phyloP scores from a whole-genome alignment of 768 basidiomycete species.

The Phlebiopsis flavidoalba region DNA sequence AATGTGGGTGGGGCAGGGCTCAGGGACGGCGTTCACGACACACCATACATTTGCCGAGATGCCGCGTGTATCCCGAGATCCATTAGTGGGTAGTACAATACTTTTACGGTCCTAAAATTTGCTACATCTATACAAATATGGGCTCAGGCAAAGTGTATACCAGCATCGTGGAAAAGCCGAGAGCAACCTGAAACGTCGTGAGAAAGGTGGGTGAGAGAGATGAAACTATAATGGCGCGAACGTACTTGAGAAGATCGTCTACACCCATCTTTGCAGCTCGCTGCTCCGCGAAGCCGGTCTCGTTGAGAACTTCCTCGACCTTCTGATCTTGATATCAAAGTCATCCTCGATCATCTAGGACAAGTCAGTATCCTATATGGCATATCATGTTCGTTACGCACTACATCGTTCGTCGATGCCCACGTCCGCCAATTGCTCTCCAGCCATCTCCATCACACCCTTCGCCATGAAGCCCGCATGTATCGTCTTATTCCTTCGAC shows the following conservation, averaged over 20 bases:
- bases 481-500: conserved; percentile 83
- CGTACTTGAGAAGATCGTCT: conserved; percentile 85
- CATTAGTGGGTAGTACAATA: background rate
- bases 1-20: too few species aligned
- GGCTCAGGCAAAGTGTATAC: conserved; percentile 64
- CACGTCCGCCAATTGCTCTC: conserved; percentile 92
- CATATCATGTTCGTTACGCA: conserved; percentile 29
- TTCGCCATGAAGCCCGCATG: conserved; percentile 91
- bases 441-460: conserved; percentile 90
- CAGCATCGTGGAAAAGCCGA: conserved; percentile 68
- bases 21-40: too few species aligned
- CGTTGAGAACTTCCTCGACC: conserved; percentile 67
- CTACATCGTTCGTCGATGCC: conserved; percentile 77
- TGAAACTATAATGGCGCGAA: conserved; percentile 4
- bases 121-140: background rate
- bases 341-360: conserved; percentile 64
- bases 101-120: background rate
- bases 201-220: background rate
- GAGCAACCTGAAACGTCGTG: conserved; percentile 44
- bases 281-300: conserved; percentile 68
- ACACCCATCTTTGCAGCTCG: conserved; percentile 92
- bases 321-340: conserved; percentile 61
- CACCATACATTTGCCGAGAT: background rate
- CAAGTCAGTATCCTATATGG: background rate
- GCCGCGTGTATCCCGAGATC: background rate